Evolutionary conservation across 2,329 filamentous ascomycete genomes (phyloP).

Genomic region (Geosmithia morbida): DNA sequence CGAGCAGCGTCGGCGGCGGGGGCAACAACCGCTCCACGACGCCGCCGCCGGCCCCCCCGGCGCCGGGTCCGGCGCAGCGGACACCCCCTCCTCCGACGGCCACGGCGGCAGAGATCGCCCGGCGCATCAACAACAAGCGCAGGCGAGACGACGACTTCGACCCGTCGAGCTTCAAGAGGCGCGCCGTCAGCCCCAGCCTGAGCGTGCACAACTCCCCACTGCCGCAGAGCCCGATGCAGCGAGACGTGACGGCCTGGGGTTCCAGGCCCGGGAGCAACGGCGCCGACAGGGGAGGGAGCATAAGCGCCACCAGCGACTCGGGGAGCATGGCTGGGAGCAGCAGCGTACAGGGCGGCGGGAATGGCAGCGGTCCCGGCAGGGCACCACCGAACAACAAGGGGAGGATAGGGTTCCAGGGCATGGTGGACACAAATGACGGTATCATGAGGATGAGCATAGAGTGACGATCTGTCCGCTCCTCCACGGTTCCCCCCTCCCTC

Average conservation of each 20-base stretch:
- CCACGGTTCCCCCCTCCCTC: too few relatives aligned
- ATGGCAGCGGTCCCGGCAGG: not conserved
- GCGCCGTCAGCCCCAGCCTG: conserved; percentile 83
- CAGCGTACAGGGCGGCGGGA: conserved; percentile 6
- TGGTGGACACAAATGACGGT: conserved; percentile 90
- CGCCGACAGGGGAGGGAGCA: conserved; percentile 33
- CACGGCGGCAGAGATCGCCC: conserved; percentile 58
- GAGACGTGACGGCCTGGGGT: conserved; percentile 59
- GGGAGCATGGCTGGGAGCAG: conserved; percentile 22
- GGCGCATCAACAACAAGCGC: conserved; percentile 70
- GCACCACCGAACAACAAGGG: conserved; percentile 32
- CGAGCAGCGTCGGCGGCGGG: conserved; percentile 34
- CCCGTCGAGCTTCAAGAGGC: conserved; percentile 72
- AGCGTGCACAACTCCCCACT: conserved; percentile 84
- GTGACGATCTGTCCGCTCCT: conserved; percentile 20
- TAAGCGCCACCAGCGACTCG: conserved; percentile 34
- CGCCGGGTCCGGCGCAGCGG: conserved; percentile 6
- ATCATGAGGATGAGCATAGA: conserved; percentile 97
- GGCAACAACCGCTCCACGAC: conserved; percentile 50
- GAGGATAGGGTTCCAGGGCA: conserved; percentile 72
- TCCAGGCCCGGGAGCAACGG: conserved; percentile 50
- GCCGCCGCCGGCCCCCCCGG: conserved; percentile 33
- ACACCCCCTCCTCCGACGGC: conserved; percentile 23
- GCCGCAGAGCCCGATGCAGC: conserved; percentile 68
- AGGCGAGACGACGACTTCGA: conserved; percentile 86